Conservation (phyloP, 1,284 basidiomycete genomes). For the Rhizoctonia solani region DNA sequence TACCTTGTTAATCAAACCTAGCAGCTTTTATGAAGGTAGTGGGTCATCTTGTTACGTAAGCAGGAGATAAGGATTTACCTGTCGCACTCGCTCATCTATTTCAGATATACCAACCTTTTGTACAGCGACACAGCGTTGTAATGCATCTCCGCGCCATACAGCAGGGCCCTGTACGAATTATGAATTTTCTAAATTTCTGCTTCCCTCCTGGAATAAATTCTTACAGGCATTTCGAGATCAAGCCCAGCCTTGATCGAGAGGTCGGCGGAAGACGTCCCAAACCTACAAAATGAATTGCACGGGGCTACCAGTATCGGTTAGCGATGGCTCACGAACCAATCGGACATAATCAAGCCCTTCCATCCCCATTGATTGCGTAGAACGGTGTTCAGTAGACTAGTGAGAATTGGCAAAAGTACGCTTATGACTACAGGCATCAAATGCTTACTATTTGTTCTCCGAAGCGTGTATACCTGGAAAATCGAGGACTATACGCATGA, state of each 20-base stretch:
- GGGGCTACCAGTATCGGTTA: constrained; percentile 7
- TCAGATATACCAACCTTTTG: constrained; percentile 45
- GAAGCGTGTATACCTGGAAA: constrained; percentile 5
- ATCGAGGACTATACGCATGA: neutral
- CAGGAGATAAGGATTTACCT: constrained; percentile 36
- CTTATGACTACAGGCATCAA: neutral
- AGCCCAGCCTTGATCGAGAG: constrained; percentile 62
- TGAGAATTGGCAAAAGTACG: neutral
- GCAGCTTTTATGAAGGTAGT: too few relatives aligned
- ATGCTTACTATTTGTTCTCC: constrained; percentile 3
- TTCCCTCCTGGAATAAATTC: constrained; percentile 33
- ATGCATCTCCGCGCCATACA: neutral
- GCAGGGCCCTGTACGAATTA: constrained; percentile 42
- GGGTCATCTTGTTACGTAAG: too few relatives aligned
- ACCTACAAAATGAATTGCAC: constrained; percentile 52
- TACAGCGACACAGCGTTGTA: constrained; percentile 41
- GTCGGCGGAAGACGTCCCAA: constrained; percentile 64
- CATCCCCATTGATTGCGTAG: constrained; percentile 71
- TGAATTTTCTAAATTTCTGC: constrained; percentile 48
- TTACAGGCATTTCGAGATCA: constrained; percentile 62
- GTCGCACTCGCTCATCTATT: constrained; percentile 45
- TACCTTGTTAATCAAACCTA: constrained; percentile 8
- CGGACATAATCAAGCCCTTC: constrained; percentile 65
- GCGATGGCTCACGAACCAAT: constrained; percentile 53
- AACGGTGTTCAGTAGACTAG: constrained; percentile 57